Percentiles rank a stretch among this genome's conserved stretches.
Conservation (phyloP, 768 basidiomycete genomes). For the Termitomyces sp. region DNA sequence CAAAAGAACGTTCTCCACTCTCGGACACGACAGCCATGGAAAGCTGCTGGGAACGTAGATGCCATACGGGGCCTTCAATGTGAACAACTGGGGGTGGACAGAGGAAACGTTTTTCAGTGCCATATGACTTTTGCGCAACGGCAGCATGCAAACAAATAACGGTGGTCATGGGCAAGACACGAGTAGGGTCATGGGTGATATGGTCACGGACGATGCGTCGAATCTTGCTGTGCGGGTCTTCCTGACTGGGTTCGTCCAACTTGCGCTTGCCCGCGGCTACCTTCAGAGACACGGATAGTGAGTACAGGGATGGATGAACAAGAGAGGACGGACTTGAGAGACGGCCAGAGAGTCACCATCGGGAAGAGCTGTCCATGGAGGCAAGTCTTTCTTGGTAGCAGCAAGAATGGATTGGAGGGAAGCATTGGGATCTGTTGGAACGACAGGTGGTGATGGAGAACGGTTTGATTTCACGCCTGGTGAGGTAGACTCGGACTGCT, state of each 20-base stretch:
- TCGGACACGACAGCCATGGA: conserved; percentile 87
- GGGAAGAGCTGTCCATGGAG: conserved; percentile 33
- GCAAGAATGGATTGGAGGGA: conserved; percentile 52
- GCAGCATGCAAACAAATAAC: conserved; percentile 89
- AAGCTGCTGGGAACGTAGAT: conserved; percentile 76
- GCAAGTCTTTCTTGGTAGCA: conserved; percentile 42
- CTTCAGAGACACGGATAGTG: conserved; percentile 19
- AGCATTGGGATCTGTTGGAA: conserved; percentile 39
- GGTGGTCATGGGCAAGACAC: conserved; percentile 85
- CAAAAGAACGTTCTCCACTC: conserved; percentile 77
- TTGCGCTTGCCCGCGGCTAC: conserved; percentile 67
- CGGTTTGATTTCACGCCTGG: conserved; percentile 18
- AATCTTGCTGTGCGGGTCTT: conserved; percentile 74
- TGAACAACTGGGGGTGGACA: conserved; percentile 93
- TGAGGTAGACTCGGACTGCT: conserved; percentile 21
- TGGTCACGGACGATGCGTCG: conserved; percentile 83
- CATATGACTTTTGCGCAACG: conserved; percentile 95
- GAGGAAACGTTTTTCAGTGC: conserved; percentile 91
- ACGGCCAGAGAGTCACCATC: conserved; percentile 27
- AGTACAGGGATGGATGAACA: conserved; percentile 1
- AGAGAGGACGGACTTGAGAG: conserved; percentile 35
- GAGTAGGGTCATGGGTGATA: conserved; percentile 69
- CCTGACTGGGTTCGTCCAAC: conserved; percentile 61
- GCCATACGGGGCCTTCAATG: conserved; percentile 85
- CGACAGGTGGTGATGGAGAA: conserved; percentile 23